phyloP scores from a whole-genome alignment of 2,329 filamentous ascomycete genomes.

The Ceratocystis smalleyi region DNA sequence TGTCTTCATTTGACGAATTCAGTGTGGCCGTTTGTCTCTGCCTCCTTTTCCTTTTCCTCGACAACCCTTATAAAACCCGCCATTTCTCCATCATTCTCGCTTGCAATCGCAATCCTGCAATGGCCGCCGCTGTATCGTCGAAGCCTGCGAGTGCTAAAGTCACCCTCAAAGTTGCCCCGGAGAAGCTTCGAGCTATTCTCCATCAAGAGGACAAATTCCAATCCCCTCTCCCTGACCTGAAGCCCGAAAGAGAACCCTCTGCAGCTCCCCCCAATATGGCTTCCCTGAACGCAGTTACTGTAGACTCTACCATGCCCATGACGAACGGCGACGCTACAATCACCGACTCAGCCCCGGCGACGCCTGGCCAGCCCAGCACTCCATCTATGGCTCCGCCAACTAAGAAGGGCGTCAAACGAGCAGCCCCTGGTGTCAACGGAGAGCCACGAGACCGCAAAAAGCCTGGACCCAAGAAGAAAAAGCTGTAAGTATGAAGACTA shows the following conservation, averaged over 20 bases:
- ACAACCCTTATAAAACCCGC: too few relatives aligned
- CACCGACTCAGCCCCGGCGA: constrained; percentile 44
- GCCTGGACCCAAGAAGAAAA: constrained; percentile 93
- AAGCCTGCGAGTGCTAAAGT: constrained; percentile 28
- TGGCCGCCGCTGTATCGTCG: constrained; percentile 13
- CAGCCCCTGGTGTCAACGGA: constrained; percentile 49
- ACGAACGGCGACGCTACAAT: constrained; percentile 38
- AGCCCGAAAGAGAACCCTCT: constrained; percentile 18
- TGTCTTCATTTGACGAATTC: not conserved
- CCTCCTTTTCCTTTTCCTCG: too few relatives aligned
- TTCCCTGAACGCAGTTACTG: not conserved
- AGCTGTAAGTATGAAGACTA: constrained; percentile 42
- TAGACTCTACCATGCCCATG: constrained; percentile 21
- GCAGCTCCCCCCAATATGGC: too few relatives aligned
- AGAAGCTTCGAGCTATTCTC: constrained; percentile 36
- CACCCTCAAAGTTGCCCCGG: constrained; percentile 37
- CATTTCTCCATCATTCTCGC: too few relatives aligned
- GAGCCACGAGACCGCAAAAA: constrained; percentile 61
- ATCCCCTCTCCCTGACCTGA: constrained; percentile 29
- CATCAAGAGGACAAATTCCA: constrained; percentile 28
- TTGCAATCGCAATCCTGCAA: not conserved
- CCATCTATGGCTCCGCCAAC: constrained; percentile 52
- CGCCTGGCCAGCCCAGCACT: constrained; percentile 40
- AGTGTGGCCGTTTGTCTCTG: too few relatives aligned
- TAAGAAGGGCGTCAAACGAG: constrained; percentile 61